phyloP scores from a whole-genome alignment of 345 rosid genomes.

The Garcia nutans region DNA sequence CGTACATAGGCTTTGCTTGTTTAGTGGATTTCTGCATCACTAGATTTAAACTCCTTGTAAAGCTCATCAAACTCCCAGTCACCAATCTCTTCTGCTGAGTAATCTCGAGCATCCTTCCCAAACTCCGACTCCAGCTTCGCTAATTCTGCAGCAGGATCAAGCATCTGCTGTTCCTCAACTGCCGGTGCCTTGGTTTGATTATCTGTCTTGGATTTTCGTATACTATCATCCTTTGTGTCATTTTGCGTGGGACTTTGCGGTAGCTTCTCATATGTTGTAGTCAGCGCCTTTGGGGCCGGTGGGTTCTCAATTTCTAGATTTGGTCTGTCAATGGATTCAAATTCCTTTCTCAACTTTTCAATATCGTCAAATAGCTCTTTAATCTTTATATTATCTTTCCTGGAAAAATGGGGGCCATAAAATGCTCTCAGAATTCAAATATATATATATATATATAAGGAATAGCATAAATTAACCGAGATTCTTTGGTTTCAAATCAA shows the following conservation, averaged over 20 bases:
- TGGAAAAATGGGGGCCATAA: slow-evolving; percentile 28
- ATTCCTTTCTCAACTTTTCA: slow-evolving; percentile 65
- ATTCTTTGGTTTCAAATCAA: not conserved
- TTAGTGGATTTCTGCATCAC: slow-evolving; percentile 31
- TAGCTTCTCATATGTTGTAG: slow-evolving; percentile 31
- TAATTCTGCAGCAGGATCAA: slow-evolving; percentile 79
- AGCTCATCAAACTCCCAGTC: slow-evolving; percentile 99
- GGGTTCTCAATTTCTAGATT: slow-evolving; percentile 70
- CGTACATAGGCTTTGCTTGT: slow-evolving; percentile 10
- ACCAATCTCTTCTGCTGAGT: slow-evolving; percentile 74
- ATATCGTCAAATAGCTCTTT: slow-evolving; percentile 75
- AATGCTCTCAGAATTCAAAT: not conserved
- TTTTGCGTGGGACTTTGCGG: slow-evolving; percentile 26
- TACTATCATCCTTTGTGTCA: slow-evolving; percentile 4
- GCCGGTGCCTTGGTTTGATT: slow-evolving; percentile 29
- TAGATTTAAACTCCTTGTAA: slow-evolving; percentile 68
- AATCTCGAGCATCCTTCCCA: slow-evolving; percentile 74
- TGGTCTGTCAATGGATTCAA: slow-evolving; percentile 88
- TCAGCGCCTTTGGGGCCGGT: slow-evolving; percentile 42
- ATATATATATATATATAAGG: too few species aligned
- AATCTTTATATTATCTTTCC: slow-evolving; percentile 62
- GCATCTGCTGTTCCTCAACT: slow-evolving; percentile 31
- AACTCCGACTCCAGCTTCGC: slow-evolving; percentile 90
- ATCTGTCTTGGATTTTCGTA: slow-evolving; percentile 37
- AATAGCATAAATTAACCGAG: not conserved